Base-by-base conservation (phyloP, 73 alveolate genomes). In the Paraurostyla sp. region DNA sequence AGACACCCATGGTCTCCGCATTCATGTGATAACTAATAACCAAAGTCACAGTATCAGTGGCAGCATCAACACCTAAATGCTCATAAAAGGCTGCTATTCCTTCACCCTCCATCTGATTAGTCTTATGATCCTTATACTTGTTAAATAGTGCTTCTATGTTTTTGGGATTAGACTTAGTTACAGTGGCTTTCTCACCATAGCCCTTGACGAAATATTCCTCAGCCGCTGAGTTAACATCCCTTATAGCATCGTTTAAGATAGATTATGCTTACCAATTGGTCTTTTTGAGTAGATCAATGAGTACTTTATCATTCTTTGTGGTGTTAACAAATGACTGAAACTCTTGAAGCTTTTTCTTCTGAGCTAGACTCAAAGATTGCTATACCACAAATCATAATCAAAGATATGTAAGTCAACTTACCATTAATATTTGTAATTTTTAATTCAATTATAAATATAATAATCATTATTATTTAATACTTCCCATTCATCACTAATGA, bases 1-100 rank as follows among this genome's bases (percentile, higher is more conserved):
- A 92, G 23, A 90, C 65, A 32, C 97, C 97, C 95, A 92, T 92
- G 20, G 83, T 84, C 82, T 81, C 56, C 18, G 97, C 97, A 1
- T 73, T 54, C 91, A 92, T 88, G 27, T 92, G 57, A 43, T 68
- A 63, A 20, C 95, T 89, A 35, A 92, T 92, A 29, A 89, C 91
- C 16, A 92, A 62, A 43, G 87, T 89, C 51, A 92, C 97, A 16
- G 93, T 91, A 63, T 92, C 97, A 30, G 81, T 18, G 6, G 65
- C 73, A 0, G 92, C 92, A 25, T 89, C 92, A 30, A 89, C 80
- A 2, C 93, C 93, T 27, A 92, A 46, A 45, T 92, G 92, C 16
- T 71, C 65, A 86, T 58, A 92, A 50, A 92, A 92, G 49, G 25
- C 36, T 15, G 60, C 80, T 0, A 92, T 73, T 16, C 97, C 97